Percentiles rank a stretch among this genome's conserved stretches.
These are phyloP conservation scores for Zoysia matrella DNA, from an alignment of 202 grass and related monocot genomes.

Conservation along the genomic window DNA sequence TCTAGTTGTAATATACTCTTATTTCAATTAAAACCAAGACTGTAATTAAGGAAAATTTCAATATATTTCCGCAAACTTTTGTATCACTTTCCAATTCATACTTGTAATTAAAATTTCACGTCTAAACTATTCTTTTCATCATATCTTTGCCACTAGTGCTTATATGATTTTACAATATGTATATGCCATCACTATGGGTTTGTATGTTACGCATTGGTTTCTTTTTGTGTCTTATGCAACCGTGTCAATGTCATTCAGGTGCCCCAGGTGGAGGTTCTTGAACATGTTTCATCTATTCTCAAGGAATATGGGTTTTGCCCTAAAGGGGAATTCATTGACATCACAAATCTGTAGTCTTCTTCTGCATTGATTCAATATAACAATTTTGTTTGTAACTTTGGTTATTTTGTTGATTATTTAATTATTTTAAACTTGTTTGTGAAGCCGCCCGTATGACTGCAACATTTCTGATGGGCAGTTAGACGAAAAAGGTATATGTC, in stretches of 20 bases:
- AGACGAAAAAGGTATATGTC: background rate
- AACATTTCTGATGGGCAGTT: background rate
- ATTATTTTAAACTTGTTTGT: background rate
- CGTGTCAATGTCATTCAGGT: background rate
- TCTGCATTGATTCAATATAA: conserved; percentile 2
- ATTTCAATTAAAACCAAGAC: too few species aligned
- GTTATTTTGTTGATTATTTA: background rate
- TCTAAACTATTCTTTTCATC: too few species aligned
- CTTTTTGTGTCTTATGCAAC: too few species aligned
- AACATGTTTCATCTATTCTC: background rate
- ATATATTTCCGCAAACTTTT: too few species aligned
- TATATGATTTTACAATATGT: too few species aligned
- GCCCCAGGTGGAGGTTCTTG: background rate
- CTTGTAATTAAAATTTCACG: too few species aligned
- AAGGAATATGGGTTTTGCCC: background rate
- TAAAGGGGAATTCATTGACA: background rate
- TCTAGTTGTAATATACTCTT: too few species aligned
- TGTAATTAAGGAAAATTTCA: too few species aligned
- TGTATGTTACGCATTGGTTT: too few species aligned
- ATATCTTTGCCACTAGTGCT: too few species aligned
- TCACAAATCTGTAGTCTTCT: conserved; percentile 17
- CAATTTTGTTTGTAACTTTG: background rate
- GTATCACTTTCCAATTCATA: too few species aligned
- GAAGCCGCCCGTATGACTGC: conserved; percentile 12
- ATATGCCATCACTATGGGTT: too few species aligned